A percentile compares a stretch with the other conserved stretches of the same genome.
These are phyloP conservation scores for Metarhizium brunneum DNA, from an alignment of 2,329 filamentous ascomycete species.

Conservation along the genomic window DNA sequence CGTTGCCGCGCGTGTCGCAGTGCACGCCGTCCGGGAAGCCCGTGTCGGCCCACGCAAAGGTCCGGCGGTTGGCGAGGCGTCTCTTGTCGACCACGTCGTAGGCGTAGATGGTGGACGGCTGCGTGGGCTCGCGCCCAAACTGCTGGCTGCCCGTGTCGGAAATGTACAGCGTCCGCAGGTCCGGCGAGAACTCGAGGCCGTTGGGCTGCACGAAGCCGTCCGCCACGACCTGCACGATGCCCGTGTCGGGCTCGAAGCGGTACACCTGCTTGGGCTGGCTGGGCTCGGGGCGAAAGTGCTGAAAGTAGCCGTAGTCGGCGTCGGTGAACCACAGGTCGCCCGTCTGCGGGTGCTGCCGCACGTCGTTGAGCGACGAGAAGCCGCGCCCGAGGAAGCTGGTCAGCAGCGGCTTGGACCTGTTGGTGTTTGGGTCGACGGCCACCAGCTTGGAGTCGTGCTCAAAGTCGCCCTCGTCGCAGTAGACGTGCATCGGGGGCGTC, in stretches of 20 bases:
- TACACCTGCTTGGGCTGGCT: constrained; percentile 50
- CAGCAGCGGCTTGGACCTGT: constrained; percentile 30
- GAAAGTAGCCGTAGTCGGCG: constrained; percentile 47
- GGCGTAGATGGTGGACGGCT: constrained; percentile 7
- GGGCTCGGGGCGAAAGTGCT: constrained; percentile 45
- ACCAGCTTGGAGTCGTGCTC: constrained; percentile 35
- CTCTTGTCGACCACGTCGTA: constrained; percentile 5
- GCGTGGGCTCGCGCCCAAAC: background rate
- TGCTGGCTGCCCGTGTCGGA: constrained; percentile 41
- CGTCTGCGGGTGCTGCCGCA: constrained; percentile 41
- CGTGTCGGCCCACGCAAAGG: constrained; percentile 46
- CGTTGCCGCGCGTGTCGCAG: constrained; percentile 43
- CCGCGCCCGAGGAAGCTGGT: constrained; percentile 51
- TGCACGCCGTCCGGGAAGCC: constrained; percentile 54
- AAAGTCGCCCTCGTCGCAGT: constrained; percentile 28
- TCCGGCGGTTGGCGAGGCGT: constrained; percentile 28
- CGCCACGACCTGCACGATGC: constrained; percentile 44
- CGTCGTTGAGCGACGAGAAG: constrained; percentile 53
- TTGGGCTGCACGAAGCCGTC: constrained; percentile 49
- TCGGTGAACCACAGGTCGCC: constrained; percentile 59
- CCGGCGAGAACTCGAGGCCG: constrained; percentile 47
- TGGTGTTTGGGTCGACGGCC: constrained; percentile 3
- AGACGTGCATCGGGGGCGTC: constrained; percentile 12
- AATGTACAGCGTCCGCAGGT: constrained; percentile 42
- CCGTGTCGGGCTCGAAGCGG: constrained; percentile 39